These are phyloP conservation scores for Mycocentrospora acerina DNA, from an alignment of 2,329 filamentous ascomycete genomes.

Conservation along the genomic window DNA sequence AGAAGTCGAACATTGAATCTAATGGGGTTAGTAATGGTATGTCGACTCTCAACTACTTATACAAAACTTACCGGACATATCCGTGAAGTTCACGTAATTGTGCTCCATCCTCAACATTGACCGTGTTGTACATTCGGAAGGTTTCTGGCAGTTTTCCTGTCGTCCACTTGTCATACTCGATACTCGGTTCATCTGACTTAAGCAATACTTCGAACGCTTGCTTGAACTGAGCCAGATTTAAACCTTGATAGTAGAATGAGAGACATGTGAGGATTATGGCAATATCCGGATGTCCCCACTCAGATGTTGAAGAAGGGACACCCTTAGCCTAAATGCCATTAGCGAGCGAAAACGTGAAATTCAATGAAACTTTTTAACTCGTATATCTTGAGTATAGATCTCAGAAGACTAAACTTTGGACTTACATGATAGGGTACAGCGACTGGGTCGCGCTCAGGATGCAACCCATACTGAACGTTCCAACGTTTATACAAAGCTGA, in stretches of 20 bases:
- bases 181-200: conserved; percentile 58
- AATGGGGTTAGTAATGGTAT: conserved; percentile 38
- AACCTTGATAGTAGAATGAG: conserved; percentile 64
- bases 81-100: conserved; percentile 51
- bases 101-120: conserved; percentile 61
- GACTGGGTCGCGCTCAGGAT: conserved; percentile 55
- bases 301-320: conserved; percentile 61
- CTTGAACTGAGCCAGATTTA: conserved; percentile 53
- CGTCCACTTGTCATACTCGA: conserved; percentile 61
- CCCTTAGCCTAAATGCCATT: conserved; percentile 60
- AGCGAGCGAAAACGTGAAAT: too few relatives aligned
- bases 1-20: conserved; percentile 55
- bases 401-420: too few relatives aligned
- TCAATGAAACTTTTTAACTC: too few relatives aligned
- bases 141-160: conserved; percentile 43
- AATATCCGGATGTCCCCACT: conserved; percentile 69
- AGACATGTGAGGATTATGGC: conserved; percentile 46
- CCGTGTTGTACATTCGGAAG: conserved; percentile 54
- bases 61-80: conserved; percentile 14
- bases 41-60: too few relatives aligned
- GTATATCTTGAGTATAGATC: too few relatives aligned
- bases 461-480: conserved; percentile 62
- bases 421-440: conserved; percentile 60
- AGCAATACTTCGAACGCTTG: conserved; percentile 55
- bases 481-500: conserved; percentile 64